Percentiles rank a stretch among this genome's conserved stretches.
These are phyloP conservation scores for Aphanomyces euteiches DNA, from an alignment of 352 stramenopile genomes.

Conservation along the genomic window DNA sequence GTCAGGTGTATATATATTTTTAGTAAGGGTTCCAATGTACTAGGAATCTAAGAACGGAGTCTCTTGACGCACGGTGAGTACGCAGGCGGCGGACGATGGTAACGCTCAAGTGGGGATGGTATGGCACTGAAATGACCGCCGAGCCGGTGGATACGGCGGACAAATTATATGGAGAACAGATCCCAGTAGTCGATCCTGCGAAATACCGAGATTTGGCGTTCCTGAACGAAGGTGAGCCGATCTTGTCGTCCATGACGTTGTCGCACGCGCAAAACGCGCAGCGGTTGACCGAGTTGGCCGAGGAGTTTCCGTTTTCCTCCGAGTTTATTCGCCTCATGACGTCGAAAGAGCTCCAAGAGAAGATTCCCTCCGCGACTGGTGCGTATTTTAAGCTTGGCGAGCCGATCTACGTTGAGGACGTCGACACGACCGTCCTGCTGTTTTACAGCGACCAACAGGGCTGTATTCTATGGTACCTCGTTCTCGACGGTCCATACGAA, in stretches of 20 bases:
- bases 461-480: constrained; percentile 23
- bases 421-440: background rate
- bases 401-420: background rate
- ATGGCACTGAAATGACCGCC: background rate
- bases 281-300: background rate
- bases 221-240: background rate
- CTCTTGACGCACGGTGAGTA: too few relatives aligned
- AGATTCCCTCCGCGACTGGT: background rate
- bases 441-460: constrained; percentile 26
- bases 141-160: background rate
- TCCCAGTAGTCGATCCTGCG: background rate
- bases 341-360: constrained; percentile 9
- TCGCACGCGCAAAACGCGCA: background rate
- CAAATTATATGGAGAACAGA: background rate
- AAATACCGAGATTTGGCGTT: constrained; percentile 14
- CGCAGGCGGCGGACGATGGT: background rate
- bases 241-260: background rate
- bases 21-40: too few relatives aligned
- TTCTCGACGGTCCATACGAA: constrained; percentile 13
- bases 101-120: constrained; percentile 16
- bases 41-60: too few relatives aligned
- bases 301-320: background rate
- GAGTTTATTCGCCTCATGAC: constrained; percentile 19
- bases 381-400: constrained; percentile 16
- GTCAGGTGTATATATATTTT: too few relatives aligned